Base-by-base conservation (phyloP, 1,284 basidiomycete genomes). In the Psilocybe mexicana region DNA sequence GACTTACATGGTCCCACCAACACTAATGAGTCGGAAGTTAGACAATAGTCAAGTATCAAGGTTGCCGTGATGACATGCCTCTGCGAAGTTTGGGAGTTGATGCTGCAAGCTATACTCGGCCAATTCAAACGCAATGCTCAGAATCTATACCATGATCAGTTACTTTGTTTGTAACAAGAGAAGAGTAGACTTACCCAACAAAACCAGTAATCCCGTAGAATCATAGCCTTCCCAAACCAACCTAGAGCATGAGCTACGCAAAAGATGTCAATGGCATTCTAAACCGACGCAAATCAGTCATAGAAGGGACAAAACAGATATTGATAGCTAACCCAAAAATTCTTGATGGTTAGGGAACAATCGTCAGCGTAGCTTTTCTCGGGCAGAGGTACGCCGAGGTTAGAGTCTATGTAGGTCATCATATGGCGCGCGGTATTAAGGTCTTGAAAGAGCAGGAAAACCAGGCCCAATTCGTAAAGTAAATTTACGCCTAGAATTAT, bases 221-320 rank as follows among this genome's bases (percentile, higher is more conserved):
- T 87, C 77, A 93, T 81, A 2, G 91, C 92, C 70, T 93, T 93
- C 44, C 90, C 90, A 70, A 92, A 93, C 91, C 92, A 93, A 2
- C 91, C 91, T 36, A 93, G 69, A 24, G 90, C 76, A 70, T 93
- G 91, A 28, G 91, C 91, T 23, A 93, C 63, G 66, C 90, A 93
- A 70, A 93, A 93, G 53, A 93, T 87, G 68, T 93, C 91, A 40
- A 93, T 72, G 2, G 90, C 88, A 65, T 87, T 81, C 89, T 92
- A 61, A 43, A 46, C 55, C 58, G 52, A 28, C 56, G 54, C 43
- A 45, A 36, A 33, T 59, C 49, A 52, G 38, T 38, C 48, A 48
- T 56, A 33, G 52, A 49, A 12, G 43, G 36, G 38, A 44, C 14
- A 55, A 45, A 14, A 28, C 30, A 33, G 52, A 61, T 48, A 44